phyloP scores from a whole-genome alignment of 768 basidiomycete species.

The Boletus pseudo-olivaceus region DNA sequence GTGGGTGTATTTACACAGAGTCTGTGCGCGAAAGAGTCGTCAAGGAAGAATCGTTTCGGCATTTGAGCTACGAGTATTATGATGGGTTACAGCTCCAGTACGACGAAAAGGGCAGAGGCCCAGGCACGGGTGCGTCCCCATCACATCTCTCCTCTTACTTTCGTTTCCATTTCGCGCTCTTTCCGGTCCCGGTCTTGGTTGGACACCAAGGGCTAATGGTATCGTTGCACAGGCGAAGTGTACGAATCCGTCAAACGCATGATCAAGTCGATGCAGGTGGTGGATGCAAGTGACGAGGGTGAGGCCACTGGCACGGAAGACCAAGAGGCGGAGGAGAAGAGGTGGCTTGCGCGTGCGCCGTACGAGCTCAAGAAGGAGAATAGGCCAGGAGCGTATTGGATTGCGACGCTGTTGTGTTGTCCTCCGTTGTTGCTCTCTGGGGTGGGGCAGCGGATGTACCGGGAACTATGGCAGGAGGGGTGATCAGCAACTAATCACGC shows the following conservation, averaged over 20 bases:
- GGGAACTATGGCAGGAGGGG: constrained; percentile 15
- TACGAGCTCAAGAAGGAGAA: constrained; percentile 14
- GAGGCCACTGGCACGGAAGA: neutral
- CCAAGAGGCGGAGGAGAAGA: neutral
- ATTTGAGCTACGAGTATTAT: constrained; percentile 20
- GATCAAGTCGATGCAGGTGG: constrained; percentile 21
- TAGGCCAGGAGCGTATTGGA: neutral
- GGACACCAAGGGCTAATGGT: neutral
- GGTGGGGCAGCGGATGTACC: constrained; percentile 7
- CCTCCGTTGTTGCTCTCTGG: constrained; percentile 11
- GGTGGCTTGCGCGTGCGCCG: constrained; percentile 8
- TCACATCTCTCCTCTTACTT: neutral
- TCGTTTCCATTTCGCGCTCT: neutral
- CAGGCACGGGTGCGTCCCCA: constrained; percentile 11
- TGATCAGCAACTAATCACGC: no score
- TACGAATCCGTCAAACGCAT: constrained; percentile 19
- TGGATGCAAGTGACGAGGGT: neutral
- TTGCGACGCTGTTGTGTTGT: constrained; percentile 14
- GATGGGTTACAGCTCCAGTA: constrained; percentile 13
- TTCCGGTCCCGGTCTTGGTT: no score
- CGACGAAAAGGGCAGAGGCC: constrained; percentile 11
- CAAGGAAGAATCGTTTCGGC: constrained; percentile 12
- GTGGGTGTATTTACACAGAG: neutral
- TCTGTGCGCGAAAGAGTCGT: constrained; percentile 16
- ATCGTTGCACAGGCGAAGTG: constrained; percentile 18